Base-by-base conservation (phyloP, 2,329 filamentous ascomycete genomes). In the Arthroderma uncinatum region DNA sequence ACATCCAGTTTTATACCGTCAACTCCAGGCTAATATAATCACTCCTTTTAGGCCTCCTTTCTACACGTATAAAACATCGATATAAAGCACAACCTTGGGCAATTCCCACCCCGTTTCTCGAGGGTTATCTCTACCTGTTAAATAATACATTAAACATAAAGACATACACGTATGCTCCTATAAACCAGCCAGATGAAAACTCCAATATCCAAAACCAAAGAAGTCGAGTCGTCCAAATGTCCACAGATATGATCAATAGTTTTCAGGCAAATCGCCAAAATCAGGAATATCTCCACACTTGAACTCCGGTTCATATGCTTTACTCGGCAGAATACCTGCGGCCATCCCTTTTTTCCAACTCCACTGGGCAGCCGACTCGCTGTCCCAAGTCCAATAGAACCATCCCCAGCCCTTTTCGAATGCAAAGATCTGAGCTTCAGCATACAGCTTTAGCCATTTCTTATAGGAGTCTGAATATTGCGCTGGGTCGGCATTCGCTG, bases 381-480 rank as follows among this genome's bases (percentile, higher is more conserved):
- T 95, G 73, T 90, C 82, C 92, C 93, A 95, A 34, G 91, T 97
- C 93, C 93, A 98, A 74, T 98, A 98, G 75, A 95, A 96, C 93
- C 93, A 98, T 53, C 93, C 93, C 85, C 87, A 93, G 4, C 88
- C 89, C 61, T 85, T 84, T 72, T 97, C 92, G 67, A 97, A 98
- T 59, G 85, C 88, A 64, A 85, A 79, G 89, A 98, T 98, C 75
- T 98, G 93, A 56, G 91, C 93, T 73, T 95, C 86, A 4, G 93
- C 93, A 73, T 97, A 97, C 73, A 87, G 88, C 62, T 82, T 81
- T 61, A 98, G 76, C 73, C 92, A 97, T 63, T 83, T 75, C 74
- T 93, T 95, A 74, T 98, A 98, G 3, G 76, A 74, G 58, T 76
- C 76, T 37, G 80, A 83, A 76, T 91, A 97, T 2, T 73, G 68